phyloP scores from a whole-genome alignment of 2,329 filamentous ascomycete genomes.

The Colletotrichum australisinense region DNA sequence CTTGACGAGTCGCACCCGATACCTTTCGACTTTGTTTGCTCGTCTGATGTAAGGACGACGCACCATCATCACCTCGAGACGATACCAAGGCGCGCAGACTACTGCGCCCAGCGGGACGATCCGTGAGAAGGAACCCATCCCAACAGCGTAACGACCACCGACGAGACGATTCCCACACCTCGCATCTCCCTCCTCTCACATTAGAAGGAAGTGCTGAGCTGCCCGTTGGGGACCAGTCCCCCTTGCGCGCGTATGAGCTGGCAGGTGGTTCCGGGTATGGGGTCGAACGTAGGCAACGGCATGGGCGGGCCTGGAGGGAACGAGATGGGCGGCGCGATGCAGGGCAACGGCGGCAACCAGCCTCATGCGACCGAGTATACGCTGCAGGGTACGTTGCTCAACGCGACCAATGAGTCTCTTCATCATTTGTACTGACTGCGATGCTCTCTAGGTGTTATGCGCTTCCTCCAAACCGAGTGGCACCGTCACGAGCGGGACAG shows the following conservation, averaged over 20 bases:
- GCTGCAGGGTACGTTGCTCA: constrained; percentile 58
- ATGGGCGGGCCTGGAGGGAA: constrained; percentile 50
- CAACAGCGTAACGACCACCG: not conserved
- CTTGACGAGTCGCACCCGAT: constrained; percentile 13
- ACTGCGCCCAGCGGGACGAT: constrained; percentile 6
- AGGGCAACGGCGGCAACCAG: constrained; percentile 59
- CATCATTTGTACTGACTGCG: not conserved
- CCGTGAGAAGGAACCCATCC: not conserved
- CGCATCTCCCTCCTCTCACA: not conserved
- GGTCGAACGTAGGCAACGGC: constrained; percentile 52
- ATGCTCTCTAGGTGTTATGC: constrained; percentile 83
- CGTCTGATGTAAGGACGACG: constrained; percentile 19
- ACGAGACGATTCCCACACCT: not conserved
- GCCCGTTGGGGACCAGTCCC: constrained; percentile 30
- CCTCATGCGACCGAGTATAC: constrained; percentile 72
- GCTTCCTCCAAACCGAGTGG: constrained; percentile 99
- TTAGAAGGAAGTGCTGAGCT: constrained; percentile 11
- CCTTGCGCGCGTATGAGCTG: constrained; percentile 46
- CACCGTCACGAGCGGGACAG: constrained; percentile 97
- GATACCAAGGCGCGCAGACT: constrained; percentile 6
- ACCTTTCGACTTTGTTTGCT: not conserved
- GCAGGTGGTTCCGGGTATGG: constrained; percentile 53
- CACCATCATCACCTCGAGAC: not conserved
- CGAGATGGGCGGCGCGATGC: constrained; percentile 59
- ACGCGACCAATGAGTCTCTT: not conserved